These are phyloP conservation scores for Tylopilus vinaceipallidus DNA, from an alignment of 768 basidiomycete species.

Conservation along the genomic window DNA sequence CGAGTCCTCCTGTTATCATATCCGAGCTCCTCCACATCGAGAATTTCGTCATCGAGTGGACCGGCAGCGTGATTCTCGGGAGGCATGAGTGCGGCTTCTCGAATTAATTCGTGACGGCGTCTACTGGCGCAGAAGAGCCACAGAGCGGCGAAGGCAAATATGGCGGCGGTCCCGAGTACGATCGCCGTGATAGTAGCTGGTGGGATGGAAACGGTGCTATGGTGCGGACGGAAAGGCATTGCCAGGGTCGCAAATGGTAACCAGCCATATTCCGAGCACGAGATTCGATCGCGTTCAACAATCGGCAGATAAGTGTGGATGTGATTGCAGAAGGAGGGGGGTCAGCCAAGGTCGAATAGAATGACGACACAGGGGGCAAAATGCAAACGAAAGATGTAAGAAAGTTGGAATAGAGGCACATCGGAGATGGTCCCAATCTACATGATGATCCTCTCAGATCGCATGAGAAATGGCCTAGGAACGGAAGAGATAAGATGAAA, in stretches of 20 bases:
- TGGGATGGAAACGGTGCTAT: slow-evolving; percentile 14
- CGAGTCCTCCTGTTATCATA: not conserved
- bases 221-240: slow-evolving; percentile 2
- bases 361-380: slow-evolving; percentile 21
- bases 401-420: slow-evolving; percentile 5
- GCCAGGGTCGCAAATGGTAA: slow-evolving; percentile 4
- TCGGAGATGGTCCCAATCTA: slow-evolving; percentile 5
- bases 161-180: slow-evolving; percentile 26
- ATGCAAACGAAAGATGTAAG: slow-evolving; percentile 7
- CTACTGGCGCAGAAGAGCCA: slow-evolving; percentile 35
- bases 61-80: slow-evolving; percentile 10
- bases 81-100: slow-evolving; percentile 14
- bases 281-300: not conserved
- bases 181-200: slow-evolving; percentile 26
- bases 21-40: slow-evolving; percentile 10
- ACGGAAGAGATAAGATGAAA: not conserved
- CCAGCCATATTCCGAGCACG: slow-evolving; percentile 1
- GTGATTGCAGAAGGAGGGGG: slow-evolving; percentile 15
- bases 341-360: slow-evolving; percentile 17
- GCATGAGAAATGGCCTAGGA: not conserved
- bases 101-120: slow-evolving; percentile 25
- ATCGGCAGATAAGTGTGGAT: slow-evolving; percentile 10
- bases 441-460: slow-evolving; percentile 10
- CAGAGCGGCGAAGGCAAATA: slow-evolving; percentile 24
- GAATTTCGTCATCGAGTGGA: slow-evolving; percentile 26